Conservation (phyloP, 768 basidiomycete genomes). For the Neoboletus magnificus region DNA sequence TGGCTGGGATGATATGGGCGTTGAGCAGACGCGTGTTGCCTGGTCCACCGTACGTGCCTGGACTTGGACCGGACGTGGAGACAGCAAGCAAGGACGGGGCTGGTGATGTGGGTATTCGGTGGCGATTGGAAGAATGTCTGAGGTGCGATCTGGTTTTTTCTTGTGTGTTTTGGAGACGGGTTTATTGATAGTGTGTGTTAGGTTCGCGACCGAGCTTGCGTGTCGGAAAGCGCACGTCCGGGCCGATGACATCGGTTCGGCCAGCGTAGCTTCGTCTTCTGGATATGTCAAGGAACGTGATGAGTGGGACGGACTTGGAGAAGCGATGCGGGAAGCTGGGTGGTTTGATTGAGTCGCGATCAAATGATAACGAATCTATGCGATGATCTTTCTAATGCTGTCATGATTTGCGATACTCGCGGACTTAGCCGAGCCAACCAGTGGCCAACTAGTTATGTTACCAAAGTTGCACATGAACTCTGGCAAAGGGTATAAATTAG, state of each 20-base stretch:
- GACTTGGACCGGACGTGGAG: constrained; percentile 11
- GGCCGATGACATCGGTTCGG: background rate
- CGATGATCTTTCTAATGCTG: background rate
- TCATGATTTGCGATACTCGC: too few species aligned
- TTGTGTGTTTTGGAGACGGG: background rate
- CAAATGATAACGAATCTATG: background rate
- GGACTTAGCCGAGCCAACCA: too few species aligned
- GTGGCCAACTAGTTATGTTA: too few species aligned
- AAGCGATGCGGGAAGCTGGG: constrained; percentile 70
- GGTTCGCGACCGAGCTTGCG: constrained; percentile 82
- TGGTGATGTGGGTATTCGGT: constrained; percentile 44
- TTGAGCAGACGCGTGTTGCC: constrained; percentile 69
- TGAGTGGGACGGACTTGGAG: constrained; percentile 65
- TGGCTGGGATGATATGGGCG: constrained; percentile 86
- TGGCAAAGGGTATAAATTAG: too few species aligned
- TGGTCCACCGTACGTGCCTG: constrained; percentile 72
- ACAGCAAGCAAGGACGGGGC: constrained; percentile 35
- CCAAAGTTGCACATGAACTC: too few species aligned
- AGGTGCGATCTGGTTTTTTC: constrained; percentile 40
- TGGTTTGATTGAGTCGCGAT: constrained; percentile 55
- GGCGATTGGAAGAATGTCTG: constrained; percentile 81
- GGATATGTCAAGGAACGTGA: constrained; percentile 36
- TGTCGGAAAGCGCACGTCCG: constrained; percentile 57
- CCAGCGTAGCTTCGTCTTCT: constrained; percentile 13
- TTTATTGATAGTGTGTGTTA: constrained; percentile 22